phyloP scores from a whole-genome alignment of 495 filamentous ascomycete species.

The Neurospora sp. region DNA sequence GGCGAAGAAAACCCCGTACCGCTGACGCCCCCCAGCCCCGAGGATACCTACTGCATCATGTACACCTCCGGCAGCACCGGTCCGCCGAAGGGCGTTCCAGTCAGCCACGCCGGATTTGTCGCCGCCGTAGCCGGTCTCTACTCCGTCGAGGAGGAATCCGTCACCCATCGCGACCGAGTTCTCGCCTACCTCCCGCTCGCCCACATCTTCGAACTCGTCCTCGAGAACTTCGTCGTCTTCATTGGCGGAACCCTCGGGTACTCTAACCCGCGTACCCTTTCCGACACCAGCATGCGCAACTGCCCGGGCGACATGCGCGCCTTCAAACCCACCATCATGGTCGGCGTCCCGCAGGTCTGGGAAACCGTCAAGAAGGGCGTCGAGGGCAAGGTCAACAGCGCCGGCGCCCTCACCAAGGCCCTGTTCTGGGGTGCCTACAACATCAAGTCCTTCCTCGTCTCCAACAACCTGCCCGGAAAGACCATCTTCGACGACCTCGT shows the following conservation, averaged over 20 bases:
- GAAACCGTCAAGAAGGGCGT: constrained; percentile 73
- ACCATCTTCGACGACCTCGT: constrained; percentile 69
- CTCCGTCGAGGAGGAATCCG: constrained; percentile 32
- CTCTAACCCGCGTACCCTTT: constrained; percentile 70
- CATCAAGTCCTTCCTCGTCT: constrained; percentile 48
- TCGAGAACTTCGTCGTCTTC: constrained; percentile 69
- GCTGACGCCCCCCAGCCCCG: constrained; percentile 53
- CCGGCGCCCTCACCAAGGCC: constrained; percentile 18
- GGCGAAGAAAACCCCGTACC: constrained; percentile 56
- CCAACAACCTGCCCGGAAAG: constrained; percentile 55
- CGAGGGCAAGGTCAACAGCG: constrained; percentile 48
- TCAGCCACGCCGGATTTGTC: constrained; percentile 68
- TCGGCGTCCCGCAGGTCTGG: constrained; percentile 77
- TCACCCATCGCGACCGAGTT: constrained; percentile 47
- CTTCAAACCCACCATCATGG: constrained; percentile 70
- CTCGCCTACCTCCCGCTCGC: constrained; percentile 84
- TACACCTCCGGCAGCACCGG: constrained; percentile 93
- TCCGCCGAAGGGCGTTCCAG: constrained; percentile 75
- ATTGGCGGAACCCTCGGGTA: constrained; percentile 72
- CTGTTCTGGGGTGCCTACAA: constrained; percentile 37
- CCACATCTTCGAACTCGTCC: constrained; percentile 76
- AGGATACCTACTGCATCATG: constrained; percentile 80
- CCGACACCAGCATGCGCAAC: constrained; percentile 48
- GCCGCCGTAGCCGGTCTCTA: constrained; percentile 45
- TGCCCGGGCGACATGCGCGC: constrained; percentile 61